Conservation (phyloP, 139 green algal species). For the Chlamydomonas schloesseri region DNA sequence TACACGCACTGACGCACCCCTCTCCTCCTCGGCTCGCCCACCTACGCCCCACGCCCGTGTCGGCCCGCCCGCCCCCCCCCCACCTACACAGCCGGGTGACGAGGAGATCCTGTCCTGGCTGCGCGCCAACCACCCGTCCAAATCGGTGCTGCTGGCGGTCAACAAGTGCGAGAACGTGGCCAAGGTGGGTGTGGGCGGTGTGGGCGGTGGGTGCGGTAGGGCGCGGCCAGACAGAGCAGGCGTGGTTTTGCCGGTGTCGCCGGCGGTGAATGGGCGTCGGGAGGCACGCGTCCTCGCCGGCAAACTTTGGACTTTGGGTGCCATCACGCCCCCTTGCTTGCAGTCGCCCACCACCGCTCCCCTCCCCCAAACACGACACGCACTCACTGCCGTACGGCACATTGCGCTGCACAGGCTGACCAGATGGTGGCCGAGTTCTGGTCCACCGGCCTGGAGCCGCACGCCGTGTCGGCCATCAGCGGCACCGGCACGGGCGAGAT, state of each 20-base stretch:
- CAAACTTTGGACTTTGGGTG: too few species aligned
- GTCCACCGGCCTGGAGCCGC: constrained; percentile 83
- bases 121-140: constrained; percentile 74
- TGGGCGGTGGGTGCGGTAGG: too few species aligned
- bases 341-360: too few species aligned
- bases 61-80: background rate
- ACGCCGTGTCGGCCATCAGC: constrained; percentile 92
- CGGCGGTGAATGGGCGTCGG: too few species aligned
- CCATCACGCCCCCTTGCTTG: too few species aligned
- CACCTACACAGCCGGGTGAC: constrained; percentile 63
- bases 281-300: too few species aligned
- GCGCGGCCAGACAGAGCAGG: too few species aligned
- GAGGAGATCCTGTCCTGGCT: constrained; percentile 94
- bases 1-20: background rate
- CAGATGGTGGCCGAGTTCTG: constrained; percentile 91
- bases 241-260: too few species aligned
- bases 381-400: too few species aligned
- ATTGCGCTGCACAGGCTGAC: constrained; percentile 60
- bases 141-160: constrained; percentile 86
- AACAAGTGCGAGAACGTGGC: constrained; percentile 97
- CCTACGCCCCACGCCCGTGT: background rate
- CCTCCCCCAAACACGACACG: too few species aligned
- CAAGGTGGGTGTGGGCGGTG: constrained; percentile 37
- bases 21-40: too few species aligned
- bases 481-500: constrained; percentile 93